phyloP scores from a whole-genome alignment of 768 basidiomycete species.

The Lyophyllum atratum region DNA sequence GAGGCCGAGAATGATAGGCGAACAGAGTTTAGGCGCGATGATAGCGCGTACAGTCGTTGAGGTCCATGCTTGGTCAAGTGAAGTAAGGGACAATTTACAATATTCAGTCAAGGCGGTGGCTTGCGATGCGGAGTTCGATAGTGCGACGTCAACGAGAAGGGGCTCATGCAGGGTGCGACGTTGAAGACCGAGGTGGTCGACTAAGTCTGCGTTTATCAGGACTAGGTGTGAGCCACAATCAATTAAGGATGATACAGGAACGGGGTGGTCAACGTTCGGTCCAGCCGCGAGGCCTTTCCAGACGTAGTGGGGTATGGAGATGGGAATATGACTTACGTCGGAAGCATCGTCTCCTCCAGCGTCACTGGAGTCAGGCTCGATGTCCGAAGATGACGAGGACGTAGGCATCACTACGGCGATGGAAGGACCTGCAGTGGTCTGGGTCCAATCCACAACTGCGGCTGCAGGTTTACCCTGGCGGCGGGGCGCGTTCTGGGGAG shows the following conservation, averaged over 20 bases:
- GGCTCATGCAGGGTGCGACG: too few species aligned
- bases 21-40: neutral
- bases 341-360: too few species aligned
- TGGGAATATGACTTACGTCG: too few species aligned
- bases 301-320: neutral
- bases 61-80: neutral
- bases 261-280: neutral
- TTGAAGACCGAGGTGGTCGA: too few species aligned
- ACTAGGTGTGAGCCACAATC: constrained; percentile 29
- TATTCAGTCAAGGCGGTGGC: neutral
- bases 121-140: neutral
- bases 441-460: too few species aligned
- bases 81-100: neutral
- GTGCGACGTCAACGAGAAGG: constrained; percentile 28
- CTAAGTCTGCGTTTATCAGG: too few species aligned
- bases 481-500: too few species aligned
- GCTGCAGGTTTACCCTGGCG: too few species aligned
- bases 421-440: too few species aligned
- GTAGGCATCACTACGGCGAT: too few species aligned
- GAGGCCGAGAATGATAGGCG: constrained; percentile 5
- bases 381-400: constrained; percentile 17
- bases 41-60: neutral
- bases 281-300: neutral
- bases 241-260: constrained; percentile 22
- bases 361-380: too few species aligned